Conservation (phyloP, 495 filamentous ascomycete genomes). For the Endocarpon pusillum region DNA sequence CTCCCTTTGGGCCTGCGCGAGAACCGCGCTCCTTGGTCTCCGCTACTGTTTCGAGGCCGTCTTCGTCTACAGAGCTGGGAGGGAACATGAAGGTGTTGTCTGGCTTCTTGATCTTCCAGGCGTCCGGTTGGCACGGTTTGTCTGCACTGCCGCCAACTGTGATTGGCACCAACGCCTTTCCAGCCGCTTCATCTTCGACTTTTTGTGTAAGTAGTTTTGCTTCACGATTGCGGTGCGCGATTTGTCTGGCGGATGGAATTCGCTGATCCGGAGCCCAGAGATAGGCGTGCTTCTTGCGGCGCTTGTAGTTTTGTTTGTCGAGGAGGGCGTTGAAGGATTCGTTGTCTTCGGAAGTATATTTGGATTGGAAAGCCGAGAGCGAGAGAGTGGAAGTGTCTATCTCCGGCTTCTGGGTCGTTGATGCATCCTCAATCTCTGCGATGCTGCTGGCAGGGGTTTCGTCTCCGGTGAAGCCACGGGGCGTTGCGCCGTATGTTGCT, state of each 20-base stretch:
- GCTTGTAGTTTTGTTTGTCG: constrained; percentile 78
- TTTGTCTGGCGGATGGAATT: constrained; percentile 68
- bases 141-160: constrained; percentile 38
- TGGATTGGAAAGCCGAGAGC: constrained; percentile 69
- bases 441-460: constrained; percentile 4
- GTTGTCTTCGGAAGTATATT: constrained; percentile 94
- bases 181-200: constrained; percentile 18
- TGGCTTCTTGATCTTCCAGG: constrained; percentile 54
- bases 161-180: constrained; percentile 33
- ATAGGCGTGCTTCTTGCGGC: constrained; percentile 69
- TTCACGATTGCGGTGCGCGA: constrained; percentile 60
- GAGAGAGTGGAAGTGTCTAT: constrained; percentile 64
- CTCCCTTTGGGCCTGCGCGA: constrained; percentile 54
- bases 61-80: constrained; percentile 51
- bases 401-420: constrained; percentile 23
- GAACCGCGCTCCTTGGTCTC: constrained; percentile 54
- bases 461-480: constrained; percentile 33
- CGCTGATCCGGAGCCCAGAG: constrained; percentile 80
- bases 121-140: constrained; percentile 60
- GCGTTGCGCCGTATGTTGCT: constrained; percentile 26
- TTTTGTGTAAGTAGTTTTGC: constrained; percentile 26
- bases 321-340: constrained; percentile 85
- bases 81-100: constrained; percentile 81
- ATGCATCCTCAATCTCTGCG: constrained; percentile 5
- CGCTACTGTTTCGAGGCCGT: constrained; percentile 42